Evolutionary conservation across 805 yeast genomes (phyloP).

Genomic region (Pichia manshurica): DNA sequence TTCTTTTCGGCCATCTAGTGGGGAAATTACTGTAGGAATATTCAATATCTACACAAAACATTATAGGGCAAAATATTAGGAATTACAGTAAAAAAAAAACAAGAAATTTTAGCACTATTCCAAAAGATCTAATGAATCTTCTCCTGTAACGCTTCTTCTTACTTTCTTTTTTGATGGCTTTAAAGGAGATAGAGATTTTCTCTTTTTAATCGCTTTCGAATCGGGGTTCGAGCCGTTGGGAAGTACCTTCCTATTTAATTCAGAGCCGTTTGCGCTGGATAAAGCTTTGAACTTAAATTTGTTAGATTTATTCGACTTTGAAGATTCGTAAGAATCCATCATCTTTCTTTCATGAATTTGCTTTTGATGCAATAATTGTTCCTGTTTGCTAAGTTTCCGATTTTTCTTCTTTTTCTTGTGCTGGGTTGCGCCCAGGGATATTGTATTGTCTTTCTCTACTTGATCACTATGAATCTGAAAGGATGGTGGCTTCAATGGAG

Average conservation of each 20-base stretch:
- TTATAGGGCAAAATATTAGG: too few species aligned
- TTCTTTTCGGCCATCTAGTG: too few species aligned
- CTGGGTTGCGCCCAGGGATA: constrained; percentile 1
- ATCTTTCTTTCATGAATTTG: constrained; percentile 6
- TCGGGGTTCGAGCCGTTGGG: background rate
- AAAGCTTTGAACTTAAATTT: constrained; percentile 8
- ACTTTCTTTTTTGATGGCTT: constrained; percentile 13
- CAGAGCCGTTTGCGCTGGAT: constrained; percentile 8
- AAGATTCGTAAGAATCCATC: background rate
- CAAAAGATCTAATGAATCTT: constrained; percentile 7
- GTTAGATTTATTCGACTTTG: background rate
- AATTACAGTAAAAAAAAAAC: too few species aligned
- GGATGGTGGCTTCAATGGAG: constrained; percentile 6
- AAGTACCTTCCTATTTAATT: constrained; percentile 8
- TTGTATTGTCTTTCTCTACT: constrained; percentile 6
- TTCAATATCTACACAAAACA: too few species aligned
- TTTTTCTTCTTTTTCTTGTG: constrained; percentile 2
- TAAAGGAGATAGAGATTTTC: constrained; percentile 15
- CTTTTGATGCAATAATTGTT: background rate
- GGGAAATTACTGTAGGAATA: too few species aligned
- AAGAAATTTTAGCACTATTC: background rate
- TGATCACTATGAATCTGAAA: constrained; percentile 7
- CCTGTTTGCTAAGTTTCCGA: background rate
- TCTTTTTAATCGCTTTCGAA: constrained; percentile 9
- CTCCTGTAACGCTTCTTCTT: constrained; percentile 11